phyloP scores from a whole-genome alignment of 139 green algal genomes.

The Penium margaritaceum region DNA sequence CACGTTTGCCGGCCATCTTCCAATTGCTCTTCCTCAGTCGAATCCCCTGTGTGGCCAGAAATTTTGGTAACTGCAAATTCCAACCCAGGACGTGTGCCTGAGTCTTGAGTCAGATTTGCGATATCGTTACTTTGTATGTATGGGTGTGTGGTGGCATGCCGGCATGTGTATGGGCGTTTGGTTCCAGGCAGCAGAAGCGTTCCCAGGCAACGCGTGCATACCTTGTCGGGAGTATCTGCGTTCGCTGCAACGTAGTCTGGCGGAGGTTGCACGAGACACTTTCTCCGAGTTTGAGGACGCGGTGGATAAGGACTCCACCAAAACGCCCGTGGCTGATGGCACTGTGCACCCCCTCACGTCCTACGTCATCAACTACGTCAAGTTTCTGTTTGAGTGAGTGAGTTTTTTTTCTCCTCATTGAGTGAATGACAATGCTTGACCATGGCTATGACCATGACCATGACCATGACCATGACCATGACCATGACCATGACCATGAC shows the following conservation, averaged over 20 bases:
- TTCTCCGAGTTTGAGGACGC: conserved; percentile 48
- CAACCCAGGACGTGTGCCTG: background rate
- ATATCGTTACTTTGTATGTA: background rate
- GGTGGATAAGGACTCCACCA: conserved; percentile 33
- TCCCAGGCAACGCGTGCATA: conserved; percentile 20
- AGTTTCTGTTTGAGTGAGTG: conserved; percentile 42
- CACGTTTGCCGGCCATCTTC: too few species aligned
- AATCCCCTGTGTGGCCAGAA: too few species aligned
- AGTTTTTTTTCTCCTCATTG: too few species aligned
- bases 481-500: too few species aligned
- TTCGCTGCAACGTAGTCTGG: background rate
- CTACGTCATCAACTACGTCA: conserved; percentile 52
- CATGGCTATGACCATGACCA: too few species aligned
- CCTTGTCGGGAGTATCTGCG: background rate
- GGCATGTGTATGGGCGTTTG: too few species aligned
- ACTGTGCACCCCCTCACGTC: conserved; percentile 43
- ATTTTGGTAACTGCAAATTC: background rate
- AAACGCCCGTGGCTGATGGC: conserved; percentile 28
- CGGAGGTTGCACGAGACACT: conserved; percentile 16
- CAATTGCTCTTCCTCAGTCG: too few species aligned
- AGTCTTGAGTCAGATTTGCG: background rate
- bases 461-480: too few species aligned
- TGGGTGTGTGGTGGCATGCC: background rate
- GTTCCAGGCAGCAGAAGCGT: conserved; percentile 6
- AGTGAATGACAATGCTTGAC: too few species aligned